Percentiles rank a stretch among this genome's conserved stretches.
Evolutionary conservation across 768 basidiomycete species (phyloP).

Genomic region (Mycena pura): DNA sequence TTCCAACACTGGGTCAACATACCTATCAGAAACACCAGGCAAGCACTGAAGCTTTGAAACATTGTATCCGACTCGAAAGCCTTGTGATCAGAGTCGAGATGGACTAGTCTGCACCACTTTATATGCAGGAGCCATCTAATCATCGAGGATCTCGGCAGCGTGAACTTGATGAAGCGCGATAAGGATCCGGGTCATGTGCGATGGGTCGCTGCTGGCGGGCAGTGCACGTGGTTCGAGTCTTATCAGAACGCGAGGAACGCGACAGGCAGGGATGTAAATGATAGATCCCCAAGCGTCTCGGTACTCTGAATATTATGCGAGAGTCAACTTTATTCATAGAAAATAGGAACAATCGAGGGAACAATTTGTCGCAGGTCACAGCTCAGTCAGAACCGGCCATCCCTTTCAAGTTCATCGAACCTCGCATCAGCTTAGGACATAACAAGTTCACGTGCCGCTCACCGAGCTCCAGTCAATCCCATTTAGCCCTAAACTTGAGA

Average conservation of each 20-base stretch:
- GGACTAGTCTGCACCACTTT: no score
- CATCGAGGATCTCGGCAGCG: neutral
- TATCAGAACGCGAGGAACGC: no score
- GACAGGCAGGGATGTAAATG: no score
- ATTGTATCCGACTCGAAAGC: neutral
- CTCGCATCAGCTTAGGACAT: neutral
- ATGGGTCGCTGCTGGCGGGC: neutral
- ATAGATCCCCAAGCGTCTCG: no score
- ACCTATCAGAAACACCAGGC: neutral
- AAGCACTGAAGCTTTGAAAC: neutral
- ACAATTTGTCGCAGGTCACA: neutral
- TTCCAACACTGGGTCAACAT: no score
- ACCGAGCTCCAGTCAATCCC: conserved; percentile 24
- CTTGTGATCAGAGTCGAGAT: no score
- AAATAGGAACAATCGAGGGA: neutral
- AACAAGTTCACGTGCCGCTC: neutral
- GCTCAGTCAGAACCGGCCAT: conserved; percentile 9
- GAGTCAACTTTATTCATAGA: neutral
- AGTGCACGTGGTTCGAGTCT: no score
- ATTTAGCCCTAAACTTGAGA: conserved; percentile 22
- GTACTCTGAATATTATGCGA: no score
- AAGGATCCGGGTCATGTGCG: neutral
- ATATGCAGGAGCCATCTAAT: neutral
- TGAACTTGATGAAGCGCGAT: conserved; percentile 6
- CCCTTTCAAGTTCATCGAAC: neutral